Percentiles rank a stretch among this genome's conserved stretches.
Evolutionary conservation across 2,329 filamentous ascomycete species (phyloP).

Genomic region (Fusarium penzigii): DNA sequence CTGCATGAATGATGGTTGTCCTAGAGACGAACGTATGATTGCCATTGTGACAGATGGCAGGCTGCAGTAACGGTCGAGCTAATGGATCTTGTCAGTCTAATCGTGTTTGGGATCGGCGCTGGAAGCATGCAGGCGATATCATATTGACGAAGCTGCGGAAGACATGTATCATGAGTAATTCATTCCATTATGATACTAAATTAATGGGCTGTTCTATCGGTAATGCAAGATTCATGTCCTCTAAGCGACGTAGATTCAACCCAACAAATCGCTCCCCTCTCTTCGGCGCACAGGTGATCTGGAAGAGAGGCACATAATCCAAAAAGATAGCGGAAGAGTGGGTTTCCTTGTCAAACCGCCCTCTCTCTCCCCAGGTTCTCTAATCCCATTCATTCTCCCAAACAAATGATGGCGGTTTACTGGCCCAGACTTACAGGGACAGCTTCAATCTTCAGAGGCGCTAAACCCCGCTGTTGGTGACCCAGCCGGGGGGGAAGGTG

Average conservation of each 20-base stretch:
- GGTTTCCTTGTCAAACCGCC: neutral
- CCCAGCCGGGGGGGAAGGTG: constrained; percentile 1
- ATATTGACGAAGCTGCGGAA: neutral
- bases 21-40: neutral
- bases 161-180: too few relatives aligned
- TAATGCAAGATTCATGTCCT: too few relatives aligned
- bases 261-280: too few relatives aligned
- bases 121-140: neutral
- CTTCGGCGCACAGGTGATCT: too few relatives aligned
- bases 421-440: constrained; percentile 2
- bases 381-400: neutral
- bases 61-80: neutral
- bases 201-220: too few relatives aligned
- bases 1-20: neutral
- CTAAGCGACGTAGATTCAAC: too few relatives aligned
- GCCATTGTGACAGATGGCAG: neutral
- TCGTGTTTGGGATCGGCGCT: neutral
- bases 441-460: constrained; percentile 6
- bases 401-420: constrained; percentile 1
- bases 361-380: too few relatives aligned
- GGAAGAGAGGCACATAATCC: too few relatives aligned
- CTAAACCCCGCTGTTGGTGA: constrained; percentile 4
- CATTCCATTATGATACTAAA: too few relatives aligned
- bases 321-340: neutral
- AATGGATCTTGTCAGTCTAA: neutral